phyloP scores from a whole-genome alignment of 2,329 filamentous ascomycete genomes.

The Colletotrichum simmondsii region DNA sequence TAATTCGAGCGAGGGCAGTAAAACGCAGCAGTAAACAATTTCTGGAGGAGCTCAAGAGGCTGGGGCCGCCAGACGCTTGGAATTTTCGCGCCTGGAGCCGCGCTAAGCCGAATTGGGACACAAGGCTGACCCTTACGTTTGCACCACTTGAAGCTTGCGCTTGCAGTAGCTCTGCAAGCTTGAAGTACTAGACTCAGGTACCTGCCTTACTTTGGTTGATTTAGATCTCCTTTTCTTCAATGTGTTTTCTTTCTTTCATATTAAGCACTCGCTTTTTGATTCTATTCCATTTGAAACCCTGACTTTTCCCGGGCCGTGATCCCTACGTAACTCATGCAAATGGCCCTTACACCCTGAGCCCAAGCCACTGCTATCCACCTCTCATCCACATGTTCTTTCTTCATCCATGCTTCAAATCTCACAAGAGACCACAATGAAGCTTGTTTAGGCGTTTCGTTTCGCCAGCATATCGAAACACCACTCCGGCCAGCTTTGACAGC shows the following conservation, averaged over 20 bases:
- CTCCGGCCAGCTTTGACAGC: not conserved
- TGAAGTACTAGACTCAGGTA: not conserved
- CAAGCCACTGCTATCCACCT: not conserved
- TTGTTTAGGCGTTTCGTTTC: not conserved
- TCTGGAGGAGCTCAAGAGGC: slow-evolving; percentile 44
- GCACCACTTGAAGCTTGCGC: not conserved
- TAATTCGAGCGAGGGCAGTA: slow-evolving; percentile 18
- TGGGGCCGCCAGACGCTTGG: slow-evolving; percentile 44
- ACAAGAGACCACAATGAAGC: not conserved
- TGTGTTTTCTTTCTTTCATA: not conserved
- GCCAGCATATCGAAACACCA: not conserved
- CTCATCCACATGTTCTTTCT: not conserved
- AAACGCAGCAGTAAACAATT: slow-evolving; percentile 44
- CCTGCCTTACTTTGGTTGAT: not conserved
- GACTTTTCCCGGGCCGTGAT: not conserved
- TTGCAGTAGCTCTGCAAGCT: not conserved
- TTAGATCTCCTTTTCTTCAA: not conserved
- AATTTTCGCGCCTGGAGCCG: slow-evolving; percentile 46
- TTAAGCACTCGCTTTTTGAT: not conserved
- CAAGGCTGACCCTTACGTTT: slow-evolving; percentile 44
- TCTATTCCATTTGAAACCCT: not conserved
- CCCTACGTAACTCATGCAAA: not conserved
- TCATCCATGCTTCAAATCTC: not conserved
- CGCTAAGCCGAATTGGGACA: slow-evolving; percentile 47
- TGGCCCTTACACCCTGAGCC: not conserved